A percentile compares a stretch with the other conserved stretches of the same genome.
phyloP scores from a whole-genome alignment of 129 eudicot genomes.

The Saussurea involucrata region DNA sequence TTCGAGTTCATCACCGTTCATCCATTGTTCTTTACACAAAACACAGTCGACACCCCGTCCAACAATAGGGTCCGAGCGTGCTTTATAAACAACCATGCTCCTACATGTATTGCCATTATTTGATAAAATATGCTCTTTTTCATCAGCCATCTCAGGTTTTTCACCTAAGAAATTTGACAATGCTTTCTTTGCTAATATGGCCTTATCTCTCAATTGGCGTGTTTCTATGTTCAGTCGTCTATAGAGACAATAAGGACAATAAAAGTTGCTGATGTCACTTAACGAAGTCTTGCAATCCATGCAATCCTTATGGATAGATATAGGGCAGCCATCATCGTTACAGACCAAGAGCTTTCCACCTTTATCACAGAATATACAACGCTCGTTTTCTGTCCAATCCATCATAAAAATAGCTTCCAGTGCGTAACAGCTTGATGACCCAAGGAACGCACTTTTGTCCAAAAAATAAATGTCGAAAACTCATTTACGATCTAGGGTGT shows the following conservation, averaged over 20 bases:
- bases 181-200: conserved; percentile 36
- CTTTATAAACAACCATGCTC: conserved; percentile 21
- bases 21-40: background rate
- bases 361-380: conserved; percentile 50
- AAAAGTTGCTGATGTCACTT: conserved; percentile 42
- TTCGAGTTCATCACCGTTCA: conserved; percentile 9
- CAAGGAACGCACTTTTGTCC: background rate
- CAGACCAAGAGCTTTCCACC: conserved; percentile 60
- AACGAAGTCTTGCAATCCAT: conserved; percentile 59
- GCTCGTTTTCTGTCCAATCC: conserved; percentile 40
- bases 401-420: conserved; percentile 12
- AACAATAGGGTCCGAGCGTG: conserved; percentile 13
- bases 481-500: background rate
- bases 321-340: conserved; percentile 50
- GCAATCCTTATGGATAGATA: conserved; percentile 60
- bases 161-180: conserved; percentile 41
- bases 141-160: background rate
- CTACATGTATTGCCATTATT: background rate
- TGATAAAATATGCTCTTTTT: conserved; percentile 7
- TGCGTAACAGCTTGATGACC: too few relatives aligned
- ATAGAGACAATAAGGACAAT: conserved; percentile 63
- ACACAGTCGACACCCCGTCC: conserved; percentile 1
- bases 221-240: conserved; percentile 26
- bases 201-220: conserved; percentile 30
- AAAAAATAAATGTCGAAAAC: background rate